Evolutionary conservation across 176 grass and related monocot genomes (phyloP).

Genomic region (Cenchrus americanus): DNA sequence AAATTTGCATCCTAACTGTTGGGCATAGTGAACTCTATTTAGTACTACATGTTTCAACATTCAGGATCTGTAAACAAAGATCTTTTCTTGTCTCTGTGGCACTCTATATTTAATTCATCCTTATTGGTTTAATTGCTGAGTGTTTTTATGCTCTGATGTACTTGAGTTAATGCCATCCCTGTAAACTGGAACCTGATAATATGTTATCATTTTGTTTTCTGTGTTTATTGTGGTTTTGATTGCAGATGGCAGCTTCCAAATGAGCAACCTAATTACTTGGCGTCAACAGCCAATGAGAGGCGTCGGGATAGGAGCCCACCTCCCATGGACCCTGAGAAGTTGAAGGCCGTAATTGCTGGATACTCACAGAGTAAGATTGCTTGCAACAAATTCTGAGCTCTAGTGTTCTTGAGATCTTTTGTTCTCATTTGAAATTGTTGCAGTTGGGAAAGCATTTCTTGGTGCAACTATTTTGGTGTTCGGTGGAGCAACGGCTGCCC

Average conservation of each 20-base stretch:
- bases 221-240: slow-evolving; percentile 12
- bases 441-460: slow-evolving; percentile 90
- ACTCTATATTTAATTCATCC: background rate
- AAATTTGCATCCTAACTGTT: background rate
- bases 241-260: slow-evolving; percentile 82
- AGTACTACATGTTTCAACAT: background rate
- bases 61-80: slow-evolving; percentile 2
- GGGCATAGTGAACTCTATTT: background rate
- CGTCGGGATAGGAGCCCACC: slow-evolving; percentile 61
- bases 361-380: slow-evolving; percentile 68
- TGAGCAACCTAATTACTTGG: slow-evolving; percentile 63
- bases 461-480: slow-evolving; percentile 75
- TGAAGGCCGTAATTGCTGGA: slow-evolving; percentile 74
- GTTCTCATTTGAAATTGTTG: slow-evolving; percentile 25
- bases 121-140: background rate
- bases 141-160: background rate
- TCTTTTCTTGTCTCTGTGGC: background rate
- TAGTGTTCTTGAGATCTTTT: slow-evolving; percentile 17
- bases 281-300: slow-evolving; percentile 84
- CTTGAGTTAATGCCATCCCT: background rate
- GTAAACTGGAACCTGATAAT: slow-evolving; percentile 1
- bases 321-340: slow-evolving; percentile 72
- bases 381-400: background rate
- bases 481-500: slow-evolving; percentile 63
- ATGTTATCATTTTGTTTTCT: background rate